These are phyloP conservation scores for Leccinum truebloodii DNA, from an alignment of 768 basidiomycete genomes.

Conservation along the genomic window DNA sequence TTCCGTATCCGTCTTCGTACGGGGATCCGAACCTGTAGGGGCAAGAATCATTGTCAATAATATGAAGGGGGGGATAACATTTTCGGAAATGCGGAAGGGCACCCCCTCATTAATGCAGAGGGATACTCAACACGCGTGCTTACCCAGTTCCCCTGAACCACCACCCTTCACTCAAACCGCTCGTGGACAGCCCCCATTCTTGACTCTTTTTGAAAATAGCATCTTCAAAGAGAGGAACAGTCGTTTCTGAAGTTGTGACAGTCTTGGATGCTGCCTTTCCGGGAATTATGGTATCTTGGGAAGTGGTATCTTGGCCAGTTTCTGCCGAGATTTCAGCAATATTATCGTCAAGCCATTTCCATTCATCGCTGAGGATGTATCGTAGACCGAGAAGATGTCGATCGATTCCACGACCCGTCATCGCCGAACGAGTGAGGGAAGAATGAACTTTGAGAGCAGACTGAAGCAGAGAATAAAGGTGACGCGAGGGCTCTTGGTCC, in stretches of 20 bases:
- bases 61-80: neutral
- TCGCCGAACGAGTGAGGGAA: slow-evolving; percentile 71
- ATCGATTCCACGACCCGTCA: slow-evolving; percentile 83
- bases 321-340: slow-evolving; percentile 1
- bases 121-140: slow-evolving; percentile 16
- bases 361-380: slow-evolving; percentile 51
- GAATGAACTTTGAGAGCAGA: slow-evolving; percentile 73
- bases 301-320: slow-evolving; percentile 5
- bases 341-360: slow-evolving; percentile 27
- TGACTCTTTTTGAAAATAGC: slow-evolving; percentile 70
- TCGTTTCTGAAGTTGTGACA: neutral
- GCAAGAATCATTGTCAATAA: slow-evolving; percentile 10
- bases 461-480: slow-evolving; percentile 45
- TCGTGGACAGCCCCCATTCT: slow-evolving; percentile 88
- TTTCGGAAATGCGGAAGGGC: neutral
- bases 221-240: slow-evolving; percentile 69
- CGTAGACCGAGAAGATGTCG: slow-evolving; percentile 87
- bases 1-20: slow-evolving; percentile 88
- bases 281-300: neutral
- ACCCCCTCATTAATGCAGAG: neutral
- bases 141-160: slow-evolving; percentile 88
- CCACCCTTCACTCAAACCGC: slow-evolving; percentile 82
- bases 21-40: slow-evolving; percentile 67
- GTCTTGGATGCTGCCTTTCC: neutral
- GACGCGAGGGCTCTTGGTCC: slow-evolving; percentile 22